These are phyloP conservation scores for Brassica balearica DNA, from an alignment of 441 rosid genomes.

Conservation along the genomic window DNA sequence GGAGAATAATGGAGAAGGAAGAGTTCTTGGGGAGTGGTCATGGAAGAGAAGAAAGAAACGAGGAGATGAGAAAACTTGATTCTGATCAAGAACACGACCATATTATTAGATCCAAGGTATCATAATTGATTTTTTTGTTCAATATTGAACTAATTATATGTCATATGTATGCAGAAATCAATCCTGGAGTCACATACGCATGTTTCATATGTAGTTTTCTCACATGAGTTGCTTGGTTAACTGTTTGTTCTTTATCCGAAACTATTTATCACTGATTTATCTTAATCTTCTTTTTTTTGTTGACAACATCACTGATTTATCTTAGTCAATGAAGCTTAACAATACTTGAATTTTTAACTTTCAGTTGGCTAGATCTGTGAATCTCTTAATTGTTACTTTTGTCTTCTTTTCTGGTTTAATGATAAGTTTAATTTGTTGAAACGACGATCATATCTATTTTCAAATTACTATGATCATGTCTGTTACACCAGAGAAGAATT, in stretches of 20 bases:
- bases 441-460: slow-evolving; percentile 4
- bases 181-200: not conserved
- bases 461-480: not conserved
- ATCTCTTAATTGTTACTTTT: not conserved
- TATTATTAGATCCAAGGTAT: slow-evolving; percentile 52
- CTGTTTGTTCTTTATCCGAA: slow-evolving; percentile 7
- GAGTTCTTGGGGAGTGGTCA: slow-evolving; percentile 36
- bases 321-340: slow-evolving; percentile 7
- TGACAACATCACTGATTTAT: slow-evolving; percentile 7
- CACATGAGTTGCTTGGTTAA: slow-evolving; percentile 10
- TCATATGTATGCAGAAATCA: slow-evolving; percentile 9
- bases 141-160: not conserved
- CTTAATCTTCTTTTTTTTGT: not conserved
- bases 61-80: slow-evolving; percentile 42
- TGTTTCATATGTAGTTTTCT: slow-evolving; percentile 14
- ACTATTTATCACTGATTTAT: slow-evolving; percentile 1
- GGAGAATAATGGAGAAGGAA: slow-evolving; percentile 51
- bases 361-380: slow-evolving; percentile 19
- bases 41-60: slow-evolving; percentile 37
- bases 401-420: slow-evolving; percentile 4
- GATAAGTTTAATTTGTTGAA: not conserved
- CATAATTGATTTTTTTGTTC: not conserved
- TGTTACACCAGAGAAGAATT: slow-evolving; percentile 9
- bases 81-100: slow-evolving; percentile 44
- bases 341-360: slow-evolving; percentile 3